Evolutionary conservation across 1,284 basidiomycete species (phyloP).

Genomic region (Phlebopus sp.): DNA sequence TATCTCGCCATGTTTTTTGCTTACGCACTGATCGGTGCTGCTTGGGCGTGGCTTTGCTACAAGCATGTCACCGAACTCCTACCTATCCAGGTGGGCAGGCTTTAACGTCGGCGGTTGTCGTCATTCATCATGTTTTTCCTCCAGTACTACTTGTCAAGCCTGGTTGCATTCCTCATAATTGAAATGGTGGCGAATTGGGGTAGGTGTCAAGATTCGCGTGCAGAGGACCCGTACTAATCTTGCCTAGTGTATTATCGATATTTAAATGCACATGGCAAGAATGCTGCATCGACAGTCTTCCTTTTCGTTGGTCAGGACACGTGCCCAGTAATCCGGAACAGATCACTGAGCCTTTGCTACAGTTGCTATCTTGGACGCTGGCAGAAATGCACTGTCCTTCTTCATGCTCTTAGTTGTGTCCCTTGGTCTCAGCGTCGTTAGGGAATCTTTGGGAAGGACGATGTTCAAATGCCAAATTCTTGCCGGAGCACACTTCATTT

Average conservation of each 20-base stretch:
- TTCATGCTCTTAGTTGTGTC: slow-evolving; percentile 93
- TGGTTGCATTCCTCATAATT: slow-evolving; percentile 85
- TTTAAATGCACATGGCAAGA: slow-evolving; percentile 83
- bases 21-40: slow-evolving; percentile 66
- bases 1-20: slow-evolving; percentile 82
- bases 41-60: slow-evolving; percentile 87
- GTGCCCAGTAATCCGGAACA: not conserved
- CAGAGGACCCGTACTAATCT: slow-evolving; percentile 1
- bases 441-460: slow-evolving; percentile 72
- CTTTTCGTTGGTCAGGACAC: slow-evolving; percentile 71
- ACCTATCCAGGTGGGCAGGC: slow-evolving; percentile 68
- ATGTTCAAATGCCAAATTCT: slow-evolving; percentile 80
- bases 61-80: slow-evolving; percentile 81
- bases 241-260: slow-evolving; percentile 78
- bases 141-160: slow-evolving; percentile 92
- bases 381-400: slow-evolving; percentile 90
- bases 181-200: slow-evolving; percentile 94
- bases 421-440: slow-evolving; percentile 81
- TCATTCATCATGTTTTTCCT: slow-evolving; percentile 10
- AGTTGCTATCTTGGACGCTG: slow-evolving; percentile 92
- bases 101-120: not conserved
- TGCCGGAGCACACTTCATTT: slow-evolving; percentile 85
- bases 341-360: slow-evolving; percentile 10
- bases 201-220: slow-evolving; percentile 28
- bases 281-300: slow-evolving; percentile 75